Base-by-base conservation (phyloP, 129 eudicot genomes). In the Lactuca saligna region DNA sequence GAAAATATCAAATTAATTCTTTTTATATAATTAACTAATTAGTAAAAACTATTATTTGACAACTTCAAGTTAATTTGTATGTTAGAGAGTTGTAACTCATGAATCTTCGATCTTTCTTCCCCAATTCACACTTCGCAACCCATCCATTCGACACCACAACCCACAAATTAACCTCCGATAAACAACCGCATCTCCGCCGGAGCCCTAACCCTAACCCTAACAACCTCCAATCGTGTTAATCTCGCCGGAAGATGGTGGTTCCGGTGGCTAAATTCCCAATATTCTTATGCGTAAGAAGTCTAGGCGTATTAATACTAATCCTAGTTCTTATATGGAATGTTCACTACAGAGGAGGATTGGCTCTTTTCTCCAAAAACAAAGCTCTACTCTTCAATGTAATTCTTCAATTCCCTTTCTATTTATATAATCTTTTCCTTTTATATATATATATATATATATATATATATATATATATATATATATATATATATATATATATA, bases 261-360 rank as follows among this genome's bases (percentile, higher is more conserved):
- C 88, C 95, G 42, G 80, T 77, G 76, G 86, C 84, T 3, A 79
- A 76, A 32, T 83, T 91, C 74, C 89, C 97, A 63, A 83, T 91
- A 49, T 78, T 81, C 56, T 54, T 69, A 57, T 81, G 82, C 63
- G 81, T 92, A 0, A 78, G 96, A 32, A 8, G 83, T 9, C 48
- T 92, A 75, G 88, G 96, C 20, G 48, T 89, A 14, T 53, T 81
- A 1, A 84, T 88, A 65, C 59, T 83, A 12, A 80, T 77, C 37
- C 54, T 92, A 65, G 82, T 92, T 53, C 62, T 92, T 2, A 71
- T 75, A 20, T 92, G 98, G 98, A 86, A 70, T 50, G 53, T 89
- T 57, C 90, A 86, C 67, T 92, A 78, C 80, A 83, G 98, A 86
- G 98, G 98, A 25, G 98, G 96, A 17, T 67, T 89, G 13, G 90